phyloP scores from a whole-genome alignment of 2,329 filamentous ascomycete genomes.

The Gremmenia infestans region DNA sequence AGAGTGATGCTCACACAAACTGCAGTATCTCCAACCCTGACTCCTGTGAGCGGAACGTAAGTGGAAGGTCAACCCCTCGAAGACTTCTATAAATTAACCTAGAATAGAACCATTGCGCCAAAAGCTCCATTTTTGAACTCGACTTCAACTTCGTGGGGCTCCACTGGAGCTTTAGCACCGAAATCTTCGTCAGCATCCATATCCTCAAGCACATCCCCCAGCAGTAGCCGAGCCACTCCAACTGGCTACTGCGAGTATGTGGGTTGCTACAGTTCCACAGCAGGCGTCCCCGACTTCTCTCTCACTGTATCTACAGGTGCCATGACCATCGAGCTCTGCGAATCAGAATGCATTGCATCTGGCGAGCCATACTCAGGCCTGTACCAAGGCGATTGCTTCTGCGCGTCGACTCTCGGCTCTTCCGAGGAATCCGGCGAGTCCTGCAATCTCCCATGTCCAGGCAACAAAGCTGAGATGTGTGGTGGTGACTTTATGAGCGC shows the following conservation, averaged over 20 bases:
- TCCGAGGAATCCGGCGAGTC: background rate
- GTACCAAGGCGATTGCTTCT: constrained; percentile 4
- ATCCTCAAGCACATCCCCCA: too few species aligned
- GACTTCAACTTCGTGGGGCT: too few species aligned
- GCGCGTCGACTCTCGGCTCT: background rate
- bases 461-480: background rate
- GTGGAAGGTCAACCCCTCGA: background rate
- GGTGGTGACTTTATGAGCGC: too few species aligned
- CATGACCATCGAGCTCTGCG: constrained; percentile 9
- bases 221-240: too few species aligned
- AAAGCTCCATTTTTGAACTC: too few species aligned
- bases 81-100: background rate
- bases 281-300: background rate
- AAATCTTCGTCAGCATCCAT: too few species aligned
- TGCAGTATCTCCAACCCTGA: background rate
- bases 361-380: constrained; percentile 7
- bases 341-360: constrained; percentile 8
- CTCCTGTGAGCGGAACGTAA: constrained; percentile 2
- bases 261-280: background rate
- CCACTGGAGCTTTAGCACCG: too few species aligned
- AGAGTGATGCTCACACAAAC: constrained; percentile 5
- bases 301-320: constrained; percentile 2
- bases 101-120: background rate
- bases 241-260: too few species aligned
- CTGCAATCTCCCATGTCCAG: constrained; percentile 4